phyloP scores from a whole-genome alignment of 805 yeast genomes.

The Metschnikowia baotianmanensis region DNA sequence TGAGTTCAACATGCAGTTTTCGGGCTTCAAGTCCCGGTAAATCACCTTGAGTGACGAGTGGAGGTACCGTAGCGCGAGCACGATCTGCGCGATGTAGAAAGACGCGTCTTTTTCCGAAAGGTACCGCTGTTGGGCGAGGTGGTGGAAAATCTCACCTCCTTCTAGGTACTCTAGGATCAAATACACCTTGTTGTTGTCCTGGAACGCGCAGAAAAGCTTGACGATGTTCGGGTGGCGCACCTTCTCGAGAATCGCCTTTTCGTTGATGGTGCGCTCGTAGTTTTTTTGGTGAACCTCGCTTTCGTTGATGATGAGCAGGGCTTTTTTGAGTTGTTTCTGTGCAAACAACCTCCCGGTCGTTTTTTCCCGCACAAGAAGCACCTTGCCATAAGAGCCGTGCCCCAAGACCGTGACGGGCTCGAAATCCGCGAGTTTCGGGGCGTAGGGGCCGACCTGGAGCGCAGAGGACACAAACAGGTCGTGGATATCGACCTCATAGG shows the following conservation, averaged over 20 bases:
- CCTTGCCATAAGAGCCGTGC: conserved; percentile 87
- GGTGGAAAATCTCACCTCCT: conserved; percentile 82
- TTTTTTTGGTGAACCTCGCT: conserved; percentile 25
- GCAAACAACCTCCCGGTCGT: conserved; percentile 69
- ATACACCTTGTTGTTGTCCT: conserved; percentile 74
- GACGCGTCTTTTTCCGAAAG: conserved; percentile 20
- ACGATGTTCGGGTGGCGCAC: conserved; percentile 78
- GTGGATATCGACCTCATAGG: conserved; percentile 35
- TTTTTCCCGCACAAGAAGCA: conserved; percentile 67
- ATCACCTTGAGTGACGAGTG: conserved; percentile 35
- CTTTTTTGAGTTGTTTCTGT: conserved; percentile 81
- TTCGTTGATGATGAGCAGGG: conserved; percentile 61
- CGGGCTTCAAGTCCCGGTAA: conserved; percentile 45
- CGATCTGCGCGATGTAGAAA: conserved; percentile 20
- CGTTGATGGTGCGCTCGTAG: conserved; percentile 77
- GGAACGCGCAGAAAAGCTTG: conserved; percentile 77
- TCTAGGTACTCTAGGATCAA: conserved; percentile 76
- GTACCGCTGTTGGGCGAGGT: conserved; percentile 42
- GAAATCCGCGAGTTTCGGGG: conserved; percentile 50
- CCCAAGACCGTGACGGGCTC: conserved; percentile 77
- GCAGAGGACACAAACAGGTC: conserved; percentile 31
- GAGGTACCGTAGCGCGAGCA: conserved; percentile 20
- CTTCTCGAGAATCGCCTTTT: conserved; percentile 66
- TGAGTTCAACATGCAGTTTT: conserved; percentile 44
- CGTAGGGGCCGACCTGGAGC: conserved; percentile 13